Evolutionary conservation across 805 yeast species (phyloP), one percentile per base, ranked within the genome.

Genomic region (Tetrapisispora fleetii): DNA sequence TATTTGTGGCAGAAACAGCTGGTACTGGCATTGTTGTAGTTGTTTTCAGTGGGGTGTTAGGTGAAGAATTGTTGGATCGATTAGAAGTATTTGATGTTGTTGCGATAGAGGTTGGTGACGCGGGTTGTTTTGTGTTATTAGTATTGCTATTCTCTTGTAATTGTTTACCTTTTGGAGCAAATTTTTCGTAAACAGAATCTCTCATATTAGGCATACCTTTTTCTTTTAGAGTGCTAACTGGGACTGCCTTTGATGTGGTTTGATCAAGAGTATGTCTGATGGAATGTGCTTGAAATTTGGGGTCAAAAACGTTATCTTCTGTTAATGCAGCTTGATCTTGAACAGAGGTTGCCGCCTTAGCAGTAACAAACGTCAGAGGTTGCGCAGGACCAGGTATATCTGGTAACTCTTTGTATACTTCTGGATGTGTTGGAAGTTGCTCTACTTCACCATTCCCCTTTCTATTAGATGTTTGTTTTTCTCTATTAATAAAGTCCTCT

Each of bases 241-340:
- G 64, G 9, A 84, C 69, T 2, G 85, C 89, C 3, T 79, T 76
- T 0, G 90, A 83, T 49, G 76, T 80, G 1, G 75, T 72, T 42
- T 83, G 91, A 61, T 85, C 89, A 14, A 83, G 69, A 0, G 83
- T 80, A 48, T 79, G 76, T 53, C 72, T 75, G 14, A 74, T 76
- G 6, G 78, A 78, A 40, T 76, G 78, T 47, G 75, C 77, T 58
- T 79, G 77, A 52, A 73, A 78, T 46, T 74, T 77, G 0, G 85
- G 79, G 43, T 81, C 74, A 54, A 73, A 79, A n/a, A 74, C 62
- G 45, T 71, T 65, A 2, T 69, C 70, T 4, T 64, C 63, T 4
- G 71, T 58, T 13, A 71, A 59, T 3, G 68, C 58, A 0, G 71
- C 64, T 47, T 73, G 73, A 24, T 70, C 68, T 52, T 76, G 81